Conservation (phyloP, 306 rosid species). For the Gastrolobium bilobum region DNA sequence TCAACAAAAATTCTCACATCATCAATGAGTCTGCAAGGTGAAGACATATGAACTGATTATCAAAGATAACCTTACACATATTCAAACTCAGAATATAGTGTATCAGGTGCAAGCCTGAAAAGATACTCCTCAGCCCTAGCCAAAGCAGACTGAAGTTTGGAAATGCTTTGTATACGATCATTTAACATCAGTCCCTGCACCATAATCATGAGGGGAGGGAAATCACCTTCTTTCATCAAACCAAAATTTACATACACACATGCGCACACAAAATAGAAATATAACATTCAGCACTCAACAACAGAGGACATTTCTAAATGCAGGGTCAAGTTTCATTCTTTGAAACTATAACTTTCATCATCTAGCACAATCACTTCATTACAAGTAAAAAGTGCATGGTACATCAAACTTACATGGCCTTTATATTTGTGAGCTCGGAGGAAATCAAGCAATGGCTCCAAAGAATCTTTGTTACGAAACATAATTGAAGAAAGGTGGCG, state of each 20-base stretch:
- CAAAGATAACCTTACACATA: slow-evolving; percentile 65
- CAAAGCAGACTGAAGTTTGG: slow-evolving; percentile 78
- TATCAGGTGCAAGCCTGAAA: slow-evolving; percentile 65
- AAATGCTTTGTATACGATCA: slow-evolving; percentile 69
- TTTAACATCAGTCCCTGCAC: slow-evolving; percentile 85
- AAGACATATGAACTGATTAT: slow-evolving; percentile 20
- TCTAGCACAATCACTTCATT: slow-evolving; percentile 11
- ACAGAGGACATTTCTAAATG: not conserved
- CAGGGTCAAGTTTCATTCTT: not conserved
- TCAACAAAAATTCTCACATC: slow-evolving; percentile 1
- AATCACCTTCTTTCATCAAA: no score
- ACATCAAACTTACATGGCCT: slow-evolving; percentile 72
- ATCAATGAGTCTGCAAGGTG: not conserved
- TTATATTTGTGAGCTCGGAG: slow-evolving; percentile 82
- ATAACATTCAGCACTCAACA: not conserved
- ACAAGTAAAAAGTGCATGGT: slow-evolving; percentile 22
- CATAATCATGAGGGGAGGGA: slow-evolving; percentile 42
- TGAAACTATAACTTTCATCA: not conserved
- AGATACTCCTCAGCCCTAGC: slow-evolving; percentile 84
- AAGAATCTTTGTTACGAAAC: slow-evolving; percentile 84
- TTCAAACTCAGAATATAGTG: slow-evolving; percentile 77
- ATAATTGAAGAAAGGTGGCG: slow-evolving; percentile 91
- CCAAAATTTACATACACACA: no score
- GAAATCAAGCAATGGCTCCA: slow-evolving; percentile 90
- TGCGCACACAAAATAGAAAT: not conserved